Base-by-base conservation (phyloP, 2,329 filamentous ascomycete genomes). In the Emmonsiellopsis sp. region DNA sequence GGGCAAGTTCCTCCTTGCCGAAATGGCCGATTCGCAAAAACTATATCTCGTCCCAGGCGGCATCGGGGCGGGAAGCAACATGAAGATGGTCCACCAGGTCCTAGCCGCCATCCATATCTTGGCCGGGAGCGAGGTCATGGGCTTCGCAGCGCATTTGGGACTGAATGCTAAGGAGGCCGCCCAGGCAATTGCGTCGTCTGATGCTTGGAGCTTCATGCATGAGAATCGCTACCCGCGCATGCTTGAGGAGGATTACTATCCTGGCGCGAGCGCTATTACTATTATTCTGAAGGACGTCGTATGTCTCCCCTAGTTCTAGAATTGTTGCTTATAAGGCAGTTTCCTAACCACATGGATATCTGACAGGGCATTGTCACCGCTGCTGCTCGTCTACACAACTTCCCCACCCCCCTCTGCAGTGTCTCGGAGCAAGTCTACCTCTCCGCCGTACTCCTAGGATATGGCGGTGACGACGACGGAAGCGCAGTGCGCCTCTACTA, bases 381-480 rank as follows among this genome's bases (percentile, higher is more conserved):
- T 30, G 82, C 82, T 54, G 82, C 83, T 1, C 73, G 82, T 16
- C 71, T 79, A 42, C 69, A 73, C 52, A 72, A 73, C 31, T 86
- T 85, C 64, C 77, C 82, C 0, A 78, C 78, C 1, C 81, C 81
- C 0, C 78, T 88, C 63, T 80, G 79, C 53, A 78, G 76, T 38
- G 74, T 77, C 0, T 83, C 84, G 9, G 84, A 87, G 67, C 82
- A 86, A 65, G 75, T 79, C 31, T 86, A 85, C 63, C 77, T 85
- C 53, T 69, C 79, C 31, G 81, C 77, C 11, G 66, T 86, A 7
- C 73, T 78, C 26, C 77, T 79, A 41, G 84, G 83, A 8, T 82
- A 73, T 58, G 73, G 77, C 0, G 63, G 72, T 10, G 70, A 79
- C 50, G 79, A 82, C 58, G 79, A 82, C 57, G 77, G 79, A 1